Conservation (phyloP, 148 eudicot species). For the Spergularia marina region DNA sequence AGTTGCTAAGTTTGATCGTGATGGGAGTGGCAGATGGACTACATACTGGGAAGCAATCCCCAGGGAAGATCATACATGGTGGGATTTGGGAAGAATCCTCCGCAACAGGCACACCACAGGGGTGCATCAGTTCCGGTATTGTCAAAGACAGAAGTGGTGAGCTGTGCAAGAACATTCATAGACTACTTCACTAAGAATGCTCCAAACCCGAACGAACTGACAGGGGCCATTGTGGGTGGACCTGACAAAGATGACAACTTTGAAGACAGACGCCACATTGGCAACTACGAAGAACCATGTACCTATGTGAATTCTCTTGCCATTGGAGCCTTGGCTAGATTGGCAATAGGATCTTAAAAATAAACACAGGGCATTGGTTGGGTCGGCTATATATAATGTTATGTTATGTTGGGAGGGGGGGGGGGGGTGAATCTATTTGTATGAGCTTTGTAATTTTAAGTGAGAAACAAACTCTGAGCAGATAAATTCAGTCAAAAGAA, state of each 20-base stretch:
- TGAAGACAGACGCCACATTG: constrained; percentile 43
- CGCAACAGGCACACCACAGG: constrained; percentile 83
- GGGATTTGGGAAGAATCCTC: constrained; percentile 74
- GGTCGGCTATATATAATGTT: neutral
- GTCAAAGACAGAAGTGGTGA: constrained; percentile 29
- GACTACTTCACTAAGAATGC: constrained; percentile 45
- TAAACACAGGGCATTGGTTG: no score
- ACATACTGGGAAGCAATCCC: constrained; percentile 74
- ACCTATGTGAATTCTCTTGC: constrained; percentile 78
- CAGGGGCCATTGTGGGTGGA: constrained; percentile 91
- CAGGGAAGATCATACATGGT: constrained; percentile 83
- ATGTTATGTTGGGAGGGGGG: no score
- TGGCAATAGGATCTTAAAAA: constrained; percentile 30
- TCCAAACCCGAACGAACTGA: constrained; percentile 77
- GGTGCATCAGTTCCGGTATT: constrained; percentile 69
- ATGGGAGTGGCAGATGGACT: constrained; percentile 57
- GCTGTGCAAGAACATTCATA: constrained; percentile 52
- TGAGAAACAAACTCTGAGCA: no score
- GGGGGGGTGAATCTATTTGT: neutral
- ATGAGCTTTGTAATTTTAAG: no score
- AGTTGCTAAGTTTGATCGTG: neutral
- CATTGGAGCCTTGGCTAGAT: constrained; percentile 70
- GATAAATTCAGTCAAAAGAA: no score
- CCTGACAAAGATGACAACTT: constrained; percentile 72
- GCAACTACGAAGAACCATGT: constrained; percentile 60